Evolutionary conservation across 176 grass and related monocot species (phyloP), one percentile per base, ranked within the genome.

Genomic region (Phoenix roebelenii): DNA sequence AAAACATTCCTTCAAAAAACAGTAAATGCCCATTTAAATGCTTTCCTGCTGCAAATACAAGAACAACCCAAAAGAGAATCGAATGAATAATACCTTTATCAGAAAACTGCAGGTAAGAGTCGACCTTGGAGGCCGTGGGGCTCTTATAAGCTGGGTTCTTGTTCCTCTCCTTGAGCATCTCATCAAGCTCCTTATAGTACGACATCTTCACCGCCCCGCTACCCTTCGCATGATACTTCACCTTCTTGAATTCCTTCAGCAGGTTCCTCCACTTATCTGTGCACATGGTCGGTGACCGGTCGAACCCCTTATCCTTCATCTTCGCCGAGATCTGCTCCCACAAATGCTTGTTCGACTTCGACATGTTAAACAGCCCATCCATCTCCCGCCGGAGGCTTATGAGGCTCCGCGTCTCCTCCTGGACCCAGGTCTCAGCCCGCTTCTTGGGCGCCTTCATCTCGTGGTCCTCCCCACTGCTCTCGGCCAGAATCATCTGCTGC

Each of bases 161-260:
- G 61, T 49, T 84, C 52, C 82, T 70, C 64, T 81, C 84, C 69
- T 86, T 98, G 50, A 98, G 81, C 67, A 98, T 53, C 75, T 98
- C 94, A 58, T 98, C 94, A 49, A 98, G 86, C 67, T 98, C 94
- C 79, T 89, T 98, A 62, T 98, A 98, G 79, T 81, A 98, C 0
- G 87, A 86, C 85, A 98, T 89, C 74, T 98, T 93, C 22, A 69
- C 87, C 16, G 82, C 74, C 17, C 87, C 81, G 7, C 67, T 82
- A 23, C 73, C 73, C 23, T 83, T 83, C 15, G 78, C 58, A 60
- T 85, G 88, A 70, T 89, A 78, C 72, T 89, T 89, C 63, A 76
- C 93, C 88, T 92, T 98, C 79, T 92, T 98, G 76, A 98, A 92
- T 71, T 98, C 88, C 80, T 98, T 98, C 39, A 92, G 81, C 5